Conservation (phyloP, 78 protist species). For the Andalucia godoyi region DNA sequence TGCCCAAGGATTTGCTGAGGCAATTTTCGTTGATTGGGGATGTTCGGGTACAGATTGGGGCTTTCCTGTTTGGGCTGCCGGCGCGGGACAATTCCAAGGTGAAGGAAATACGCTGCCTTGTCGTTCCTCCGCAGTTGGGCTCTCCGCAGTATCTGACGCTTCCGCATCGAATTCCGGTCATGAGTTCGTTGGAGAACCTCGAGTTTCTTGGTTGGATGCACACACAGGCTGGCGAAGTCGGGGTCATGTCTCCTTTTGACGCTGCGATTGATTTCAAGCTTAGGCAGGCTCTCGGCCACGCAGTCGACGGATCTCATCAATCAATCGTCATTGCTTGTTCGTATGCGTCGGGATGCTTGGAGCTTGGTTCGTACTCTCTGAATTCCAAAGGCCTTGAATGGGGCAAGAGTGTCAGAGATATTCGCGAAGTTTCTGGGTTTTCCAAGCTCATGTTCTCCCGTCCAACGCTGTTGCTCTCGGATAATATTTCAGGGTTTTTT, state of each 20-base stretch:
- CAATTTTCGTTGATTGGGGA: conserved; percentile 86
- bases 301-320: conserved; percentile 80
- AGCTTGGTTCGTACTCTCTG: conserved; percentile 86
- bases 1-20: conserved; percentile 96
- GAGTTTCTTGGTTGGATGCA: conserved; percentile 99
- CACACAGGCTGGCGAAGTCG: conserved; percentile 95
- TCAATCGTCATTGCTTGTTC: conserved; percentile 66
- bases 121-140: conserved; percentile 97
- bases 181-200: conserved; percentile 75
- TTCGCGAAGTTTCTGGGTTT: conserved; percentile 20
- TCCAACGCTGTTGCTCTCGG: conserved; percentile 88
- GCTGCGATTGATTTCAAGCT: conserved; percentile 74
- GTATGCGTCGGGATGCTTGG: conserved; percentile 81
- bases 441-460: conserved; percentile 80
- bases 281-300: conserved; percentile 68
- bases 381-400: conserved; percentile 90
- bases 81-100: conserved; percentile 93
- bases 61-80: conserved; percentile 86
- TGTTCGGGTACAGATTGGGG: conserved; percentile 93
- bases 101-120: conserved; percentile 94
- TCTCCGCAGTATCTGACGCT: conserved; percentile 82
- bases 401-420: conserved; percentile 83
- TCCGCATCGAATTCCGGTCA: conserved; percentile 84
- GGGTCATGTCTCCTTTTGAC: conserved; percentile 89
- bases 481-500: conserved; percentile 85